Conservation (phyloP, 2,329 filamentous ascomycete genomes). For the Lasiodiplodia theobromae region DNA sequence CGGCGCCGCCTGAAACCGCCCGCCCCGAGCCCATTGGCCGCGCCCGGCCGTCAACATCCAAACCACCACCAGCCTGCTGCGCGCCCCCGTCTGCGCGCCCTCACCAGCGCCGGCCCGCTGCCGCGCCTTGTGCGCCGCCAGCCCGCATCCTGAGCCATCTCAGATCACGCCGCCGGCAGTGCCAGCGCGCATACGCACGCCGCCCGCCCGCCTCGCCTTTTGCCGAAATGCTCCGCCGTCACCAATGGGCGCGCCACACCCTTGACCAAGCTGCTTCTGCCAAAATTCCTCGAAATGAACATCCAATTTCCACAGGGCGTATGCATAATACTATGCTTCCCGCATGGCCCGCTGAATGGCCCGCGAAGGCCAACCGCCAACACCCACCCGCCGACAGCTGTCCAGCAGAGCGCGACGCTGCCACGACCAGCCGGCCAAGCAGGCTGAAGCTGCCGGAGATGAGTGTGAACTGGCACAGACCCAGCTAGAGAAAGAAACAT, state of each 20-base stretch:
- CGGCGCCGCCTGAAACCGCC: constrained; percentile 10
- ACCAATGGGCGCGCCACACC: neutral
- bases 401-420: neutral
- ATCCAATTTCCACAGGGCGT: constrained; percentile 26
- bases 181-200: constrained; percentile 4
- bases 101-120: constrained; percentile 19
- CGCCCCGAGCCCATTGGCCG: neutral
- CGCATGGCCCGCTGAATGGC: constrained; percentile 24
- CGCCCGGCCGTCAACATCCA: neutral
- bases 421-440: neutral
- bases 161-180: neutral
- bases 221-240: constrained; percentile 19
- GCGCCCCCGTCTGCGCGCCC: constrained; percentile 19
- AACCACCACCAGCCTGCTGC: constrained; percentile 8
- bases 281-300: constrained; percentile 26
- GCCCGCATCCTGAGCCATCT: constrained; percentile 10
- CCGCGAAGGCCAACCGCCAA: constrained; percentile 12
- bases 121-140: constrained; percentile 21
- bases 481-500: constrained; percentile 16
- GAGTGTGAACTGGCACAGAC: constrained; percentile 22
- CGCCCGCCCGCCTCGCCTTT: neutral
- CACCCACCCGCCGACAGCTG: neutral
- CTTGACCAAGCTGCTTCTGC: constrained; percentile 22
- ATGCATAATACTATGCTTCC: constrained; percentile 23
- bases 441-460: constrained; percentile 12